Evolutionary conservation across 305 asterid species (phyloP).

Genomic region (Salvia sclarea): DNA sequence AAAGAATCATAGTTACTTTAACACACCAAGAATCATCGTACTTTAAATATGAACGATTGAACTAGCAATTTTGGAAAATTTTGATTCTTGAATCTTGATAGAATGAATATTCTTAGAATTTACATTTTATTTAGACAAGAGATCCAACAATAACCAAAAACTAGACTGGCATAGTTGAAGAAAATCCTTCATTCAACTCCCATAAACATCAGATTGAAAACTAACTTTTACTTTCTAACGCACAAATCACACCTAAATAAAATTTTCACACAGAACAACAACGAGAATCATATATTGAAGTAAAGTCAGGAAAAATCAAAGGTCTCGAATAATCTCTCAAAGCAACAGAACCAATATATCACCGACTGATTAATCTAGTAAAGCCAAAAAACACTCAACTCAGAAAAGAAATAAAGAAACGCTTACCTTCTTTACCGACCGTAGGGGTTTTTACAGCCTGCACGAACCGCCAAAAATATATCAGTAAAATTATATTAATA

Average conservation of each 20-base stretch:
- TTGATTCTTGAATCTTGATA: background rate
- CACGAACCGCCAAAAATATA: slow-evolving; percentile 15
- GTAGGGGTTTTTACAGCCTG: slow-evolving; percentile 51
- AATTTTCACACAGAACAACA: background rate
- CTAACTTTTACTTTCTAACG: background rate
- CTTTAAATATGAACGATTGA: background rate
- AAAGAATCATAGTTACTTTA: background rate
- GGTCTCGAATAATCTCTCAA: background rate
- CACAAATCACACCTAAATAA: background rate
- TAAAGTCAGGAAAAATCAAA: background rate
- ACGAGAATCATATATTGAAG: background rate
- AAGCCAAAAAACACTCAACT: background rate
- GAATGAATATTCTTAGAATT: background rate
- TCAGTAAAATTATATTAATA: background rate
- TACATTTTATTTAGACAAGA: background rate
- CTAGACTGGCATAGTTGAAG: background rate
- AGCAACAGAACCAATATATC: background rate
- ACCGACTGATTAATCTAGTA: background rate
- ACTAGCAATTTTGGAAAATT: background rate
- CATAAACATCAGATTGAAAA: background rate
- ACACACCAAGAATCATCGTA: background rate
- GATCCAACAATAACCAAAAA: background rate
- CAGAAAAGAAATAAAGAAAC: background rate
- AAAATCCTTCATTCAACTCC: background rate
- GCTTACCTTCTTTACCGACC: slow-evolving; percentile 43